phyloP scores from a whole-genome alignment of 2,329 filamentous ascomycete genomes.

The Scedosporium dehoogii region DNA sequence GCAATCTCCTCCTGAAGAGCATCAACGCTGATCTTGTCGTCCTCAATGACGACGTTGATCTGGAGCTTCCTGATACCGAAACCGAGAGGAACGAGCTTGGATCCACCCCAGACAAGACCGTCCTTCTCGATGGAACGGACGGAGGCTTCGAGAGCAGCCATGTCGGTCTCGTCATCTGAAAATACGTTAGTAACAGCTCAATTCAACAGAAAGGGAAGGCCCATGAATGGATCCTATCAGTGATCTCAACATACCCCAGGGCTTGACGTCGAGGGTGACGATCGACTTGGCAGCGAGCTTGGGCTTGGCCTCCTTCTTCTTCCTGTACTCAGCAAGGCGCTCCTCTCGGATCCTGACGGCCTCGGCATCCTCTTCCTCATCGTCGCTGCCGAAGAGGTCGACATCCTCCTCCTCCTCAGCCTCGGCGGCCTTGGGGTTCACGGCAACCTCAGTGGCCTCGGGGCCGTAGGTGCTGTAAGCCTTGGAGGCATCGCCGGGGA shows the following conservation, averaged over 20 bases:
- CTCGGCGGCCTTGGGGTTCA: constrained; percentile 66
- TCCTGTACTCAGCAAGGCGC: constrained; percentile 84
- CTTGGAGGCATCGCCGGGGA: constrained; percentile 86
- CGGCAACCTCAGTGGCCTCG: constrained; percentile 62
- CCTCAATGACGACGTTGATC: constrained; percentile 96
- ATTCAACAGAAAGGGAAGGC: background rate
- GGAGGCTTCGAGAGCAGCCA: constrained; percentile 67
- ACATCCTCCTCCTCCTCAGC: constrained; percentile 51
- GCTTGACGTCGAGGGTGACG: constrained; percentile 94
- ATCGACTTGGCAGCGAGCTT: constrained; percentile 94
- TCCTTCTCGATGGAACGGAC: constrained; percentile 84
- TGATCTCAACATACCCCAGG: constrained; percentile 69
- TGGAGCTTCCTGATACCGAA: constrained; percentile 99
- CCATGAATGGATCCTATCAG: background rate
- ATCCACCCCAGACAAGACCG: constrained; percentile 91
- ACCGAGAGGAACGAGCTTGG: constrained; percentile 80
- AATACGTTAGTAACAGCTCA: constrained; percentile 14
- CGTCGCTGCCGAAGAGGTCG: constrained; percentile 87
- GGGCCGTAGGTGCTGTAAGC: constrained; percentile 86
- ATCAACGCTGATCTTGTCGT: constrained; percentile 57
- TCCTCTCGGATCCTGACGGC: constrained; percentile 76
- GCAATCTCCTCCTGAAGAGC: constrained; percentile 79
- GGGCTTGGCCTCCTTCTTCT: constrained; percentile 91
- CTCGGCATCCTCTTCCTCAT: constrained; percentile 90
- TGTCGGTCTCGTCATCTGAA: constrained; percentile 84